Percentiles rank a stretch among this genome's conserved stretches.
phyloP scores from a whole-genome alignment of 768 basidiomycete species.

The Boletus patriciae region DNA sequence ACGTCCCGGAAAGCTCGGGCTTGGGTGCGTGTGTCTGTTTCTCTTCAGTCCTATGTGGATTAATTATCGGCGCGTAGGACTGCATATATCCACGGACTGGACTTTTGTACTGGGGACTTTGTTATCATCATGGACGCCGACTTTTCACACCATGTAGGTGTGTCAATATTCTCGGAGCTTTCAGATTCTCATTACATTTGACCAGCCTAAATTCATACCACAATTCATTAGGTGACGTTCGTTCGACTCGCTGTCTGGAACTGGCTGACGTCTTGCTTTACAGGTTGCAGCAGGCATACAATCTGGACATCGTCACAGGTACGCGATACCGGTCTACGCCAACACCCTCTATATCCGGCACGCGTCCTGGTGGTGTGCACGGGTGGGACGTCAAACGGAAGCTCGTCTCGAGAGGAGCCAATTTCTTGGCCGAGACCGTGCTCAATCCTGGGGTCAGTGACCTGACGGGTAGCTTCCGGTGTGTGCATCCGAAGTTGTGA shows the following conservation, averaged over 20 bases:
- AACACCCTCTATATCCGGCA: conserved; percentile 53
- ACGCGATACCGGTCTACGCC: conserved; percentile 77
- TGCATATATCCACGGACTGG: conserved; percentile 89
- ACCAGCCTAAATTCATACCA: conserved; percentile 90
- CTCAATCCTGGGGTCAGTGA: conserved; percentile 86
- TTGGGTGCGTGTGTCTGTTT: conserved; percentile 58
- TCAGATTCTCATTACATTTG: conserved; percentile 4
- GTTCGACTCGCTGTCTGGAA: not conserved
- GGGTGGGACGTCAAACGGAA: conserved; percentile 94
- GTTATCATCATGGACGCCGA: conserved; percentile 98
- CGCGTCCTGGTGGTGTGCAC: conserved; percentile 80
- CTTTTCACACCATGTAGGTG: conserved; percentile 87
- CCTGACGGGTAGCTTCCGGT: conserved; percentile 90
- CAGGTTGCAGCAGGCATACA: conserved; percentile 80
- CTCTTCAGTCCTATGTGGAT: not conserved
- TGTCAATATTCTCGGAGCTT: not conserved
- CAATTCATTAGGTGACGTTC: conserved; percentile 75
- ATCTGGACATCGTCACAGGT: conserved; percentile 91
- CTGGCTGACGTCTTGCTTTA: conserved; percentile 1
- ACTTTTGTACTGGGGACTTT: conserved; percentile 88
- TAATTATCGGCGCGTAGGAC: conserved; percentile 50
- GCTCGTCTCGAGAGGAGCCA: conserved; percentile 84
- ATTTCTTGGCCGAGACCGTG: conserved; percentile 85
- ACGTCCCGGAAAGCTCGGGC: conserved; percentile 85
- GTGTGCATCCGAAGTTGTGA: conserved; percentile 20